Conservation (phyloP, 139 green algal species). For the Nannochloris sp. region DNA sequence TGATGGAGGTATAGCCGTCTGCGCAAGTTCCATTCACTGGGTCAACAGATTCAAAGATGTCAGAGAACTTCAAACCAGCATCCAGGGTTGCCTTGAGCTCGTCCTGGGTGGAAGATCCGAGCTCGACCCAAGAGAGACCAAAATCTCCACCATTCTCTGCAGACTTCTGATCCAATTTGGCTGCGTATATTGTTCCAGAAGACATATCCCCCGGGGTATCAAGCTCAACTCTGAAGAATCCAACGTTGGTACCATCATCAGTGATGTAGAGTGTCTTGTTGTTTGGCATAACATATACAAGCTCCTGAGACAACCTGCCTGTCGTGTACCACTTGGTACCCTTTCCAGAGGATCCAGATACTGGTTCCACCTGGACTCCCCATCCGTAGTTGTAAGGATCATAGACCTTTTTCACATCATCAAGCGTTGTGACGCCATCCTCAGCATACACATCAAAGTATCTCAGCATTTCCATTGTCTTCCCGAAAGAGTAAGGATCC, state of each 20-base stretch:
- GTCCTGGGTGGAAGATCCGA: slow-evolving; percentile 18
- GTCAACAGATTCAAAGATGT: slow-evolving; percentile 37
- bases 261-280: slow-evolving; percentile 36
- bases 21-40: slow-evolving; percentile 21
- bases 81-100: slow-evolving; percentile 10
- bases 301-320: slow-evolving; percentile 22
- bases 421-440: slow-evolving; percentile 3
- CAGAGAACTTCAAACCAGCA: slow-evolving; percentile 17
- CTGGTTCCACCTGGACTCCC: slow-evolving; percentile 4
- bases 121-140: slow-evolving; percentile 17
- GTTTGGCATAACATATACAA: slow-evolving; percentile 35
- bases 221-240: slow-evolving; percentile 18
- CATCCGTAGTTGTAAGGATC: slow-evolving; percentile 28
- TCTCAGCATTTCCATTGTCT: slow-evolving; percentile 4
- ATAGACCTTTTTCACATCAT: slow-evolving; percentile 4
- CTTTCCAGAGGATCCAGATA: not conserved
- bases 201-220: slow-evolving; percentile 14
- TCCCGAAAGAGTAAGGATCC: not conserved
- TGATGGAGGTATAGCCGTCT: slow-evolving; percentile 29
- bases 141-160: slow-evolving; percentile 13
- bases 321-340: slow-evolving; percentile 24
- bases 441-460: slow-evolving; percentile 17
- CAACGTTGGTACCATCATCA: slow-evolving; percentile 29
- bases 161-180: slow-evolving; percentile 10
- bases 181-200: slow-evolving; percentile 15